Base-by-base conservation (phyloP, 345 rosid species). In the Garcia nutans region DNA sequence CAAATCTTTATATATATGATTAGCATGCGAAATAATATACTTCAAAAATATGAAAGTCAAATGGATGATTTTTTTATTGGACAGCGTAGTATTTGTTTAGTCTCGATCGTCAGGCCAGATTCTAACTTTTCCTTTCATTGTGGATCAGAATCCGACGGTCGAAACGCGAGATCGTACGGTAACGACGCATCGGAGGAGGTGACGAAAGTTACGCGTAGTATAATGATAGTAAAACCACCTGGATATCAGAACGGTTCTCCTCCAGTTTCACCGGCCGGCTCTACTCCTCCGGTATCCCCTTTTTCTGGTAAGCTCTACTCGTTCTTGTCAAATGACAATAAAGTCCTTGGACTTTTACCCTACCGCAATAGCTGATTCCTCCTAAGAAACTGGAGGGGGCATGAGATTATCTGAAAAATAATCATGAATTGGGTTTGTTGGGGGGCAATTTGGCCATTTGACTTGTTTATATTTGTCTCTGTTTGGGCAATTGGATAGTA, bases 161-260 rank as follows among this genome's bases (percentile, higher is more conserved):
- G 90, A 63, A 87, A 68, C 75, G 82, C 65, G 58, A 84, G 84
- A 73, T 86, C 98, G 74, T 82, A 71, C 85, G 77, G 78, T 28
- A 91, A 82, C 3, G 96, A 84, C 3, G 22, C 86, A 69, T 3
- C 85, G 58, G 83, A 67, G 67, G 96, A 82, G 44, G 74, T 81
- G 23, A 76, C 75, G 73, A 93, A 73, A 87, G 94, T 96, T 72
- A 90, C 99, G 37, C 85, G 97, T 8, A 86, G 92, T 77, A 96
- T 96, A 76, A 96, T 89, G 90, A 93, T 96, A 62, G 80, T 96
- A 26, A 96, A 89, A 68, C 98, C 98, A 59, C 96, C 97, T 0
- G 99, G 97, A 1, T 87, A 87, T 77, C 97, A 87, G 88, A 71
- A 74, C 52, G 86, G 88, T 50, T 88, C 98, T 68, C 92, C 97